A percentile compares a stretch with the other conserved stretches of the same genome.
Conservation (phyloP, 2,329 filamentous ascomycete genomes). For the Myriosclerotinia curreyana region DNA sequence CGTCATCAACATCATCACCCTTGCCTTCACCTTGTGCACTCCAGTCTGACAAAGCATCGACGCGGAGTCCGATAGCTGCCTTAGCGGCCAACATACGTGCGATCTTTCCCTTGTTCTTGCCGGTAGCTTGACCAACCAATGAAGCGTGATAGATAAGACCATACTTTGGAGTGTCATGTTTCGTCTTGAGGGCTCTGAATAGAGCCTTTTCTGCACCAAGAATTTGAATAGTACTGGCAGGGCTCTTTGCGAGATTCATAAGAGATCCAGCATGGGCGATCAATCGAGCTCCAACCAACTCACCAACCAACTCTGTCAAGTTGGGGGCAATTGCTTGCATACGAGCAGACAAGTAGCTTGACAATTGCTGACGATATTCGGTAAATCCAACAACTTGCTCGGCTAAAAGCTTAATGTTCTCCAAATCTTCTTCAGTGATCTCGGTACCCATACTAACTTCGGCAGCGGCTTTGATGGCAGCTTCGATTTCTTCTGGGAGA, state of each 20-base stretch:
- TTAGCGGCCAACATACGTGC: conserved; percentile 94
- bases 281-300: conserved; percentile 88
- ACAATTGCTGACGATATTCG: conserved; percentile 84
- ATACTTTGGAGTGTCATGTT: conserved; percentile 98
- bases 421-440: conserved; percentile 86
- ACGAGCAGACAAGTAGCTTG: conserved; percentile 82
- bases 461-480: conserved; percentile 85
- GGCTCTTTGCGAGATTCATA: conserved; percentile 90
- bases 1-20: conserved; percentile 68
- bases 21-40: conserved; percentile 64
- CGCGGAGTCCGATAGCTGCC: conserved; percentile 86
- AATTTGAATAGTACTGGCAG: conserved; percentile 95
- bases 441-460: conserved; percentile 99
- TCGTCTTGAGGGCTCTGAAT: conserved; percentile 97
- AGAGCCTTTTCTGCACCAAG: conserved; percentile 97
- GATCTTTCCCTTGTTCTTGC: conserved; percentile 99
- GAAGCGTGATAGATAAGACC: conserved; percentile 91
- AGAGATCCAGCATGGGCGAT: conserved; percentile 94
- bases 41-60: conserved; percentile 83
- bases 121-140: conserved; percentile 92
- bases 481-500: conserved; percentile 92
- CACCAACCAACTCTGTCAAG: conserved; percentile 86
- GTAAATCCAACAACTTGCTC: conserved; percentile 92
- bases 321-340: conserved; percentile 98
- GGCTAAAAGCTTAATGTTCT: conserved; percentile 87